phyloP scores from a whole-genome alignment of 1,284 basidiomycete genomes.

The Puccinia polysora region DNA sequence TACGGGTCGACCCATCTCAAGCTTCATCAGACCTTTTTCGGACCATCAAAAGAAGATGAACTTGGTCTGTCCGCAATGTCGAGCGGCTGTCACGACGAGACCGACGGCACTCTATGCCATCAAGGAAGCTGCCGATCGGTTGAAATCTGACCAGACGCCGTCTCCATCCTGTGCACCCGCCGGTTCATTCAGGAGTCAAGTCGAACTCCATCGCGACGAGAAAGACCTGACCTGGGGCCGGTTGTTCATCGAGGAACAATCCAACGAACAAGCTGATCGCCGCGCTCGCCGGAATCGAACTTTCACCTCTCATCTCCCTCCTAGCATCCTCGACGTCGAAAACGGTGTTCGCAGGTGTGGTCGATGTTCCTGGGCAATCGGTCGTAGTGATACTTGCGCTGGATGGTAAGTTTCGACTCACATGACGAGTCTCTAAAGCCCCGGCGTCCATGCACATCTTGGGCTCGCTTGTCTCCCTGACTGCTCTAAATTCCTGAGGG shows the following conservation, averaged over 20 bases:
- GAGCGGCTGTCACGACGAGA: constrained; percentile 36
- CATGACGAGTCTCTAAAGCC: too few relatives aligned
- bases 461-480: too few relatives aligned
- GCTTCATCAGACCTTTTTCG: constrained; percentile 9
- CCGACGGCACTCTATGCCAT: constrained; percentile 46
- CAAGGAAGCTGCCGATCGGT: constrained; percentile 40
- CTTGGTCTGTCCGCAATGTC: constrained; percentile 46
- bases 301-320: constrained; percentile 1
- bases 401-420: constrained; percentile 44
- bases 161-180: background rate
- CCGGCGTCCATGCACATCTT: too few relatives aligned
- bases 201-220: constrained; percentile 32
- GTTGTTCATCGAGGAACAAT: constrained; percentile 7
- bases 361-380: constrained; percentile 38
- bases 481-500: too few relatives aligned
- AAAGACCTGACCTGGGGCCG: constrained; percentile 39
- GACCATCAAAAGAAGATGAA: constrained; percentile 34
- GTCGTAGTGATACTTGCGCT: constrained; percentile 13
- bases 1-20: background rate
- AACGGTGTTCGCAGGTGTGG: constrained; percentile 31
- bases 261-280: background rate
- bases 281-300: background rate
- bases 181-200: constrained; percentile 9
- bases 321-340: constrained; percentile 21
- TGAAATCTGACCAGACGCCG: constrained; percentile 27